Conservation (phyloP, 2,329 filamentous ascomycete genomes). For the Helotiales sp. region DNA sequence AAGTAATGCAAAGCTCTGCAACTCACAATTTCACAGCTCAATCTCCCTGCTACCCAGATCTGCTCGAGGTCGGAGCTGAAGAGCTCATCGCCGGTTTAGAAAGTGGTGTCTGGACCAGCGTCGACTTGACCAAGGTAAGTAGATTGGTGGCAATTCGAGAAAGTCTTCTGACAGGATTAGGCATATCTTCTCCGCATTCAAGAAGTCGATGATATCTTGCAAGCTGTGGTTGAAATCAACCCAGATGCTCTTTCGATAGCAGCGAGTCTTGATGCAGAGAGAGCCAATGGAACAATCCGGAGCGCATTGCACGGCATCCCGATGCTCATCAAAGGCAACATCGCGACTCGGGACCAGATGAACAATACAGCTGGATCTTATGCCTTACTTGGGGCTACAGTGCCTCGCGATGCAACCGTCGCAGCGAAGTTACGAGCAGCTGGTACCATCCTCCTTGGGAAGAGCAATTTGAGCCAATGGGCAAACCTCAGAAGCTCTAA, state of each 20-base stretch:
- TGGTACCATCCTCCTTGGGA: slow-evolving; percentile 38
- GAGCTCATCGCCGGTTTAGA: slow-evolving; percentile 56
- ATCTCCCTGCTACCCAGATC: slow-evolving; percentile 39
- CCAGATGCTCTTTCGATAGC: slow-evolving; percentile 43
- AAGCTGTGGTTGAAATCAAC: slow-evolving; percentile 41
- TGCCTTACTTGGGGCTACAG: slow-evolving; percentile 33
- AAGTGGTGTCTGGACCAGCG: slow-evolving; percentile 56
- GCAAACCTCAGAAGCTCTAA: slow-evolving; percentile 64
- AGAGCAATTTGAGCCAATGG: slow-evolving; percentile 57
- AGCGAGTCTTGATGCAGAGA: slow-evolving; percentile 38
- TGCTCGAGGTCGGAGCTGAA: slow-evolving; percentile 58
- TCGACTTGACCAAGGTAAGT: slow-evolving; percentile 60
- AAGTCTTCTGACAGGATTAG: slow-evolving; percentile 19
- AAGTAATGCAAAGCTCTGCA: neutral
- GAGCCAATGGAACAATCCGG: slow-evolving; percentile 34
- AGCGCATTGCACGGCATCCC: slow-evolving; percentile 60
- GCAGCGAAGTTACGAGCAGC: slow-evolving; percentile 34
- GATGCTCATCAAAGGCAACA: slow-evolving; percentile 66
- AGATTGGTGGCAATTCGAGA: slow-evolving; percentile 38
- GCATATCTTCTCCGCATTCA: slow-evolving; percentile 37
- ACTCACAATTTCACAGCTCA: slow-evolving; percentile 5
- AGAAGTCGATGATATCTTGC: slow-evolving; percentile 34
- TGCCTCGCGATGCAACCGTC: slow-evolving; percentile 35
- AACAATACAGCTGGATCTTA: slow-evolving; percentile 48
- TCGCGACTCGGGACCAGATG: slow-evolving; percentile 62